phyloP scores from a whole-genome alignment of 768 basidiomycete species.

The Hygrocybe punicea region DNA sequence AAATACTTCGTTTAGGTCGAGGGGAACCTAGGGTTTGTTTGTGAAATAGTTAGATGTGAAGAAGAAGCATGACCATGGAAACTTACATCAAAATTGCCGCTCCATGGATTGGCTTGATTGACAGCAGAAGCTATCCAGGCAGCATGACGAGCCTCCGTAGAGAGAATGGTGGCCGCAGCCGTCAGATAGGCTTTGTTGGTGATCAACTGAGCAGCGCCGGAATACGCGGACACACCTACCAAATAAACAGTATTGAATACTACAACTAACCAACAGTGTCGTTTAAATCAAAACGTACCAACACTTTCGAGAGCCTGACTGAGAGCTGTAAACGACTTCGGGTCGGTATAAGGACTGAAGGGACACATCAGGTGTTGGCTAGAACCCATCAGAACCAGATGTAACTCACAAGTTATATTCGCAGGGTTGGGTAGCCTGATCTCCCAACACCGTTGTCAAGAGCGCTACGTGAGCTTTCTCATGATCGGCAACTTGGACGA shows the following conservation, averaged over 20 bases:
- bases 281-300: slow-evolving; percentile 46
- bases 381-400: background rate
- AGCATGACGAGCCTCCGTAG: slow-evolving; percentile 52
- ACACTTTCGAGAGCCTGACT: slow-evolving; percentile 53
- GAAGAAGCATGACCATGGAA: slow-evolving; percentile 40
- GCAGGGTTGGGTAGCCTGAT: slow-evolving; percentile 34
- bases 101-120: slow-evolving; percentile 42
- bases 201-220: background rate
- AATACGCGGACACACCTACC: background rate
- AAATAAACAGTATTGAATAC: slow-evolving; percentile 31
- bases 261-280: slow-evolving; percentile 49
- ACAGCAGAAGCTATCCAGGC: slow-evolving; percentile 48
- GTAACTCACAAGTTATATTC: slow-evolving; percentile 31
- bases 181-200: slow-evolving; percentile 42
- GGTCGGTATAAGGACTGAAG: slow-evolving; percentile 43
- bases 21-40: slow-evolving; percentile 34
- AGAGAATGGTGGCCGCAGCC: slow-evolving; percentile 57
- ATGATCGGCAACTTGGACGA: slow-evolving; percentile 48
- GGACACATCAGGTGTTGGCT: background rate
- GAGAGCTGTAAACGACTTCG: slow-evolving; percentile 43
- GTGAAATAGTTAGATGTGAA: slow-evolving; percentile 51
- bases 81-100: slow-evolving; percentile 44
- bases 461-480: slow-evolving; percentile 44
- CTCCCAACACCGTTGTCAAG: slow-evolving; percentile 35
- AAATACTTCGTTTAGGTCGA: slow-evolving; percentile 31